Evolutionary conservation across 768 basidiomycete species (phyloP).

Genomic region (Pisolithus sp.): DNA sequence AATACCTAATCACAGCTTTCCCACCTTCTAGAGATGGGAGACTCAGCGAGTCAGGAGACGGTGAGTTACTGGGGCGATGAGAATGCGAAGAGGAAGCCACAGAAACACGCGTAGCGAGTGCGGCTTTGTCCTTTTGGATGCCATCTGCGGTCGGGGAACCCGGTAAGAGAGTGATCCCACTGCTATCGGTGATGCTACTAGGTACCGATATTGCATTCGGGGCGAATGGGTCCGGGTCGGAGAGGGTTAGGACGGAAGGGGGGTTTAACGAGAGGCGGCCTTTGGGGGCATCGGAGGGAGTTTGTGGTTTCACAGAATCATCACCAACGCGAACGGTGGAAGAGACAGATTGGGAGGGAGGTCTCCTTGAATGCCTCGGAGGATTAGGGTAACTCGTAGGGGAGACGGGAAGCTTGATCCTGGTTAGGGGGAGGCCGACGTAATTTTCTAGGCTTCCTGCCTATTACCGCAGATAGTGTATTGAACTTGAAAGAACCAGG

Average conservation of each 20-base stretch:
- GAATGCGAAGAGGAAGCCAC: conserved; percentile 55
- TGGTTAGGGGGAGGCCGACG: conserved; percentile 46
- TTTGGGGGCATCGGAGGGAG: conserved; percentile 41
- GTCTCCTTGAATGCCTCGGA: conserved; percentile 30
- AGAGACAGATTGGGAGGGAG: conserved; percentile 50
- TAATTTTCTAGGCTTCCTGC: conserved; percentile 55
- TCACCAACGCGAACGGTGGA: conserved; percentile 46
- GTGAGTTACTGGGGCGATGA: conserved; percentile 15
- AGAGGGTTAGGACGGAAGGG: conserved; percentile 52
- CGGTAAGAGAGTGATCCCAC: conserved; percentile 49
- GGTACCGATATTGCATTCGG: conserved; percentile 40
- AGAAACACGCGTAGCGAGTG: conserved; percentile 41
- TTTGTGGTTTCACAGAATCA: conserved; percentile 48
- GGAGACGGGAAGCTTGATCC: conserved; percentile 28
- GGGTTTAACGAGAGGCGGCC: conserved; percentile 27
- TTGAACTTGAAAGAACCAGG: conserved; percentile 40
- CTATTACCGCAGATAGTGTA: conserved; percentile 54
- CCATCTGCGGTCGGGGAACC: conserved; percentile 44
- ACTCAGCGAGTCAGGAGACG: not conserved
- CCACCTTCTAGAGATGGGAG: conserved; percentile 2
- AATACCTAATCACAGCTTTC: conserved; percentile 2
- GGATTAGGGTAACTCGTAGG: conserved; percentile 15
- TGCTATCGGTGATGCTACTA: conserved; percentile 34
- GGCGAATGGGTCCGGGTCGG: conserved; percentile 62
- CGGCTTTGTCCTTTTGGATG: conserved; percentile 31